These are phyloP conservation scores for Starmerella floricola DNA, from an alignment of 805 yeast genomes.

Conservation along the genomic window DNA sequence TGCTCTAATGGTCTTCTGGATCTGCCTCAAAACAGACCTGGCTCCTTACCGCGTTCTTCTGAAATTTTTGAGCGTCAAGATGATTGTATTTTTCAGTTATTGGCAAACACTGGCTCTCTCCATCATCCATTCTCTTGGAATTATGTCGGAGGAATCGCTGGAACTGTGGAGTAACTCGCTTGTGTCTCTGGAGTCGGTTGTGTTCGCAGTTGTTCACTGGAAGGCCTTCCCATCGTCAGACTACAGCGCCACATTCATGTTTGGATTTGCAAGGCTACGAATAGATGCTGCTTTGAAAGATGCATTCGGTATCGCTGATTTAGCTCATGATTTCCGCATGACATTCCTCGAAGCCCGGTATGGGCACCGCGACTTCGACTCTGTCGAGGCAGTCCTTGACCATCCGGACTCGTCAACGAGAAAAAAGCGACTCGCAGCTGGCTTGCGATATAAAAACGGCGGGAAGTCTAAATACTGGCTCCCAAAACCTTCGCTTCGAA, in stretches of 20 bases:
- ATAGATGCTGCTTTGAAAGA: slow-evolving; percentile 59
- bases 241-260: slow-evolving; percentile 47
- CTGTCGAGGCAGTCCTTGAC: slow-evolving; percentile 51
- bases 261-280: slow-evolving; percentile 57
- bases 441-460: slow-evolving; percentile 64
- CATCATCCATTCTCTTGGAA: slow-evolving; percentile 29
- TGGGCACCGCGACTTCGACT: slow-evolving; percentile 72
- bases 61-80: slow-evolving; percentile 82
- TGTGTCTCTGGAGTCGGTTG: slow-evolving; percentile 70
- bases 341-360: slow-evolving; percentile 61
- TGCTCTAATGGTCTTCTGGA: slow-evolving; percentile 84
- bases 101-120: slow-evolving; percentile 75
- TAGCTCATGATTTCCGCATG: slow-evolving; percentile 60
- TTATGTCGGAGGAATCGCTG: slow-evolving; percentile 33
- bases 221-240: slow-evolving; percentile 68
- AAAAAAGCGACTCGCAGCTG: slow-evolving; percentile 64
- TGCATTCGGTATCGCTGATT: slow-evolving; percentile 63
- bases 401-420: slow-evolving; percentile 56
- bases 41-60: slow-evolving; percentile 78
- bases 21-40: slow-evolving; percentile 67
- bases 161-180: slow-evolving; percentile 62
- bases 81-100: slow-evolving; percentile 92
- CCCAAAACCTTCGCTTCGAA: slow-evolving; percentile 22
- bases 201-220: slow-evolving; percentile 84
- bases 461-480: slow-evolving; percentile 83